A percentile compares a stretch with the other conserved stretches of the same genome.
These are phyloP conservation scores for Candida fluviatilis DNA, from an alignment of 805 yeast species.

Conservation along the genomic window DNA sequence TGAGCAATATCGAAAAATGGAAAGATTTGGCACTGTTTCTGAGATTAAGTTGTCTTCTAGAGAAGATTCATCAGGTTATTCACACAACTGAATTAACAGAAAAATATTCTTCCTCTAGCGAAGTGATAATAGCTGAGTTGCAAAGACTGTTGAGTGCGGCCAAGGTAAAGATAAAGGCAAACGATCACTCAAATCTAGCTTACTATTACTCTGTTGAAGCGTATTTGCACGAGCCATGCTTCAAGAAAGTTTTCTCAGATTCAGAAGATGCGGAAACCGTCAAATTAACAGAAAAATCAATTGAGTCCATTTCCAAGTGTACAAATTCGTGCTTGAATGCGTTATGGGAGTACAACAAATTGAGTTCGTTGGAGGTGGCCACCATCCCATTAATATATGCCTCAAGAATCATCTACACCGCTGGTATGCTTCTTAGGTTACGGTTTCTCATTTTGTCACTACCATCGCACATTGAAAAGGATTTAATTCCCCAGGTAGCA, in stretches of 20 bases:
- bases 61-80: slow-evolving; percentile 51
- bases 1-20: slow-evolving; percentile 26
- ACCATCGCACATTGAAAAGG: slow-evolving; percentile 42
- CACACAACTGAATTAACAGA: slow-evolving; percentile 32
- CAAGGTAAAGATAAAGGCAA: slow-evolving; percentile 32
- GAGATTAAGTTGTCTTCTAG: slow-evolving; percentile 56
- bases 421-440: slow-evolving; percentile 57
- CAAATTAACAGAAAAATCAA: slow-evolving; percentile 23
- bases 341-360: slow-evolving; percentile 43
- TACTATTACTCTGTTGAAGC: slow-evolving; percentile 64
- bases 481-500: slow-evolving; percentile 45
- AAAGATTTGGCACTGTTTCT: slow-evolving; percentile 53
- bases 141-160: slow-evolving; percentile 43
- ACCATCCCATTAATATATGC: slow-evolving; percentile 54
- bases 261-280: slow-evolving; percentile 8
- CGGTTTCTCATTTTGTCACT: slow-evolving; percentile 53
- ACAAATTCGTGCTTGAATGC: slow-evolving; percentile 51
- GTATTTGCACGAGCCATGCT: slow-evolving; percentile 56
- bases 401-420: slow-evolving; percentile 57
- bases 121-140: slow-evolving; percentile 41
- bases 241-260: slow-evolving; percentile 18
- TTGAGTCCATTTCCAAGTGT: slow-evolving; percentile 46
- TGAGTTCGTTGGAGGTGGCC: slow-evolving; percentile 45
- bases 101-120: slow-evolving; percentile 23
- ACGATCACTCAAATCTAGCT: slow-evolving; percentile 42